phyloP scores from a whole-genome alignment of 805 yeast species.

The Blastobotrys robertii region DNA sequence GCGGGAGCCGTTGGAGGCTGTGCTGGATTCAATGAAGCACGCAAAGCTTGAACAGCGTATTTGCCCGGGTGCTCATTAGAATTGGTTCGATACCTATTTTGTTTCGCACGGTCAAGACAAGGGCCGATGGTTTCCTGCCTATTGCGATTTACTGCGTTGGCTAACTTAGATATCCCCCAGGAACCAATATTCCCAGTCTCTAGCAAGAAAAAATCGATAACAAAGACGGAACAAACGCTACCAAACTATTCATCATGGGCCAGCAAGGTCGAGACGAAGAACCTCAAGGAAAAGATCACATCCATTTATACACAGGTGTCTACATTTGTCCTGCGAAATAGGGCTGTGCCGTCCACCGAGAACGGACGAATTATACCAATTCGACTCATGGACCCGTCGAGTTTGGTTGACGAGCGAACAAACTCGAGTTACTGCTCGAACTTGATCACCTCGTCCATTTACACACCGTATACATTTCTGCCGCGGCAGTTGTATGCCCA shows the following conservation, averaged over 20 bases:
- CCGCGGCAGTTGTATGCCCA: constrained; percentile 88
- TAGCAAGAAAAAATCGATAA: neutral
- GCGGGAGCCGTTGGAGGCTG: too few relatives aligned
- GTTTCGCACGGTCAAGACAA: too few relatives aligned
- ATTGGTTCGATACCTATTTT: too few relatives aligned
- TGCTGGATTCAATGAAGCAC: too few relatives aligned
- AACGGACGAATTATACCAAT: constrained; percentile 75
- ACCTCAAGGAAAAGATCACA: neutral
- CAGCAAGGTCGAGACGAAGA: constrained; percentile 2
- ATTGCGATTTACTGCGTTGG: too few relatives aligned
- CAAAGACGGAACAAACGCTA: constrained; percentile 9
- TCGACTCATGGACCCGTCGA: constrained; percentile 31
- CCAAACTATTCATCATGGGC: constrained; percentile 23
- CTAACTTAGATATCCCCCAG: constrained; percentile 6
- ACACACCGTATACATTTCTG: constrained; percentile 66
- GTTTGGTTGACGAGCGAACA: constrained; percentile 61
- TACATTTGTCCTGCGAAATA: constrained; percentile 22
- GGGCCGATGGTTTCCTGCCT: too few relatives aligned
- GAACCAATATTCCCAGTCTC: constrained; percentile 7
- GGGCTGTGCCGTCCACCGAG: constrained; percentile 38
- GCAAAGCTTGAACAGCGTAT: too few relatives aligned
- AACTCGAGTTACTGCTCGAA: constrained; percentile 54
- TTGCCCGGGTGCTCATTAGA: too few relatives aligned
- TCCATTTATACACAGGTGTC: constrained; percentile 1
- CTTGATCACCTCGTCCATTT: constrained; percentile 75